These are phyloP conservation scores for Chalciporus sp. DNA, from an alignment of 1,284 basidiomycete species.

Conservation along the genomic window DNA sequence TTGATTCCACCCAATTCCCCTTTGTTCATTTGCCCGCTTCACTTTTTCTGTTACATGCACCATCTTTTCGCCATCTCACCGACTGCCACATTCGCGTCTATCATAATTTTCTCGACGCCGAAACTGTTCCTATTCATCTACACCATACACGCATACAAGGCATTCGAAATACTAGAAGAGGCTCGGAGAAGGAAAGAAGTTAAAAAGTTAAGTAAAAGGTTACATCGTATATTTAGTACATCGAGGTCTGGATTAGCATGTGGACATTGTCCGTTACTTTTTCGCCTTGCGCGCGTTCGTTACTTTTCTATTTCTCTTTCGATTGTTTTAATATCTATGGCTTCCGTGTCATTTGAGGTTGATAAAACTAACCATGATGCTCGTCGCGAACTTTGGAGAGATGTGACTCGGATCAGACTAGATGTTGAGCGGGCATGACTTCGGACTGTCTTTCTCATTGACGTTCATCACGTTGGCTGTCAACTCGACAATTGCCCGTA, in stretches of 20 bases:
- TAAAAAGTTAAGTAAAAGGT: neutral
- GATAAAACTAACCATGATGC: no score
- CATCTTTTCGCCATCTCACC: constrained; percentile 9
- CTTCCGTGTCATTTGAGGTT: no score
- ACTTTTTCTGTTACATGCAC: neutral
- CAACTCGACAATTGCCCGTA: neutral
- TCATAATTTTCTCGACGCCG: neutral
- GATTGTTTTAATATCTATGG: neutral
- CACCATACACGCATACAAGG: neutral
- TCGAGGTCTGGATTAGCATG: neutral
- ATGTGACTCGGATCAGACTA: neutral
- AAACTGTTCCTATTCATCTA: neutral
- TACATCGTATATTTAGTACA: constrained; percentile 15
- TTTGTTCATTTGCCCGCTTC: neutral
- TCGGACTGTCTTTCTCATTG: no score
- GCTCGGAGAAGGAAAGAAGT: constrained; percentile 1
- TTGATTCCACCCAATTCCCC: neutral
- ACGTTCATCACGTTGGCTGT: neutral
- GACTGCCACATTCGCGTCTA: neutral
- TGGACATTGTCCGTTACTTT: neutral
- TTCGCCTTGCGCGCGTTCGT: neutral
- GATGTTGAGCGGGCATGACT: no score
- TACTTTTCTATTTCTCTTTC: neutral
- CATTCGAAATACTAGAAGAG: neutral
- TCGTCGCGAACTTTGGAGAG: no score